A percentile compares a stretch with the other conserved stretches of the same genome.
phyloP scores from a whole-genome alignment of 1,284 basidiomycete species.

The Irpex sp. region DNA sequence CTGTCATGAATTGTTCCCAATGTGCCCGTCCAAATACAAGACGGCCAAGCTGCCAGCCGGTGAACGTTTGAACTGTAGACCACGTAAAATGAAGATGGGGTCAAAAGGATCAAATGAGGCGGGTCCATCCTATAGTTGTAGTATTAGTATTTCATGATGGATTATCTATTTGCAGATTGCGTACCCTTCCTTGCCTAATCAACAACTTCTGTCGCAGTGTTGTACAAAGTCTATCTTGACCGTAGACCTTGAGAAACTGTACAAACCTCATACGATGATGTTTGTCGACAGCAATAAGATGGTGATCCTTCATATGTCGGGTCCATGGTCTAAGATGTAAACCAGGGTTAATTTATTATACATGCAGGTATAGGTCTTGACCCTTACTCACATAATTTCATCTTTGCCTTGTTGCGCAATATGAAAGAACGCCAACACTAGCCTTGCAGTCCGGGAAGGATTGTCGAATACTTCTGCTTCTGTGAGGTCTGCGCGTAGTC shows the following conservation, averaged over 20 bases:
- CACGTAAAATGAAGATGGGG: background rate
- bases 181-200: background rate
- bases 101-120: background rate
- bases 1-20: background rate
- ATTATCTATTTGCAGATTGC: background rate
- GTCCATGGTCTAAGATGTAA: background rate
- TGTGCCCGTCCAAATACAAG: background rate
- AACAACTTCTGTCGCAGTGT: background rate
- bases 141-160: background rate
- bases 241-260: background rate
- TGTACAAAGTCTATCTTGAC: background rate
- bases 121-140: background rate
- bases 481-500: background rate
- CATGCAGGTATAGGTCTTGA: background rate
- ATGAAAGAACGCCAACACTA: background rate
- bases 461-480: background rate
- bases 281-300: background rate
- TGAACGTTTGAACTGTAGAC: too few species aligned
- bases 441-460: background rate
- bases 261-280: background rate
- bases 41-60: background rate
- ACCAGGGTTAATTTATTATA: background rate
- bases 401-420: background rate
- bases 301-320: background rate
- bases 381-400: background rate